A percentile compares a stretch with the other conserved stretches of the same genome.
These are phyloP conservation scores for Chionographis japonica DNA, from an alignment of 106 monocot genomes.

Conservation along the genomic window DNA sequence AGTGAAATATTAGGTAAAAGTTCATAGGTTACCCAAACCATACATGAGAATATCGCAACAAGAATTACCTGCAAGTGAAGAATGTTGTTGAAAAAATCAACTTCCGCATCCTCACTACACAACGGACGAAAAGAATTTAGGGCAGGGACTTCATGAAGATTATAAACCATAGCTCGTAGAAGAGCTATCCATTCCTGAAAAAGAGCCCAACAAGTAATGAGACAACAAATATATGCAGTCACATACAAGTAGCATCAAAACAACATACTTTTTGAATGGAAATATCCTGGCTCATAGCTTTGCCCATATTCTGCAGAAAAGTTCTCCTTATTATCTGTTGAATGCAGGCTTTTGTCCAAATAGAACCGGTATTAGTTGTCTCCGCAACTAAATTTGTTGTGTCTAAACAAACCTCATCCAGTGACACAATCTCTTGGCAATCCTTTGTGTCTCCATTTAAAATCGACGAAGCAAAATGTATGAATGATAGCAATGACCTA, in stretches of 20 bases:
- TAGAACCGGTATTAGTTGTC: constrained; percentile 1
- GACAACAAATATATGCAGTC: neutral
- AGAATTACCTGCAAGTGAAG: constrained; percentile 77
- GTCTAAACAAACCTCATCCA: neutral
- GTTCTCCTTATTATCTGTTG: constrained; percentile 38
- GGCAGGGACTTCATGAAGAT: constrained; percentile 45
- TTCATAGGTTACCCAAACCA: neutral
- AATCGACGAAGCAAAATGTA: constrained; percentile 50
- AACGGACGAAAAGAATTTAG: constrained; percentile 50
- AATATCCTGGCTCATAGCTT: constrained; percentile 74
- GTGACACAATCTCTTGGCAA: constrained; percentile 6
- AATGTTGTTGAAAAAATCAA: constrained; percentile 90
- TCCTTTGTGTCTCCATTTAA: constrained; percentile 10
- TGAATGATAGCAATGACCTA: constrained; percentile 56
- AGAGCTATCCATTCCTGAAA: constrained; percentile 87
- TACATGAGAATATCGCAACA: neutral
- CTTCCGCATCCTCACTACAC: constrained; percentile 69
- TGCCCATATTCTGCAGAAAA: constrained; percentile 59
- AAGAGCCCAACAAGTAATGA: constrained; percentile 7
- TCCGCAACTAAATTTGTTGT: neutral
- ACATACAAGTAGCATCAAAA: neutral
- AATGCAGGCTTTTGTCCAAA: constrained; percentile 56
- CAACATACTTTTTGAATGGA: constrained; percentile 53
- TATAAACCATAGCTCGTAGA: constrained; percentile 64
- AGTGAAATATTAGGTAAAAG: neutral